Percentiles rank a stretch among this genome's conserved stretches.
These are phyloP conservation scores for Chloropicon primus DNA, from an alignment of 139 green algal species.

Conservation along the genomic window DNA sequence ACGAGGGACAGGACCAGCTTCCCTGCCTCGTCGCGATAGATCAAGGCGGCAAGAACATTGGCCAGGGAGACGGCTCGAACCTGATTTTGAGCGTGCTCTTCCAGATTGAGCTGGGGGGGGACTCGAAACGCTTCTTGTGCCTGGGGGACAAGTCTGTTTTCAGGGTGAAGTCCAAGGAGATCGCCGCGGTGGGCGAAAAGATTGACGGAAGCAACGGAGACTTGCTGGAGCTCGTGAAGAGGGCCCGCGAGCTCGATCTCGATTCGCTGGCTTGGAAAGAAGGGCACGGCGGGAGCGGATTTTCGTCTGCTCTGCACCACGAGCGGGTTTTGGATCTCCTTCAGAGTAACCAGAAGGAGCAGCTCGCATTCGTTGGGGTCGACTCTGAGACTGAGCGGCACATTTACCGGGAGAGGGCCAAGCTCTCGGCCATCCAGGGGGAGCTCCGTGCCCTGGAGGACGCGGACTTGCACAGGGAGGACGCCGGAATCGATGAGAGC, in stretches of 20 bases:
- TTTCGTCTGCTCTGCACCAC: neutral
- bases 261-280: too few species aligned
- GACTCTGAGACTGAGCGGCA: neutral
- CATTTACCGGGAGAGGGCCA: neutral
- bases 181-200: neutral
- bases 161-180: neutral
- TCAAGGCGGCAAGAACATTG: neutral
- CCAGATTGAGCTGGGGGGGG: neutral
- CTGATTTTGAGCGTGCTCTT: neutral
- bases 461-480: neutral
- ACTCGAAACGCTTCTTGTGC: neutral
- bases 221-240: too few species aligned
- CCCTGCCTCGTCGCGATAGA: neutral
- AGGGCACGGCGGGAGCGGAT: too few species aligned
- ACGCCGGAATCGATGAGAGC: neutral
- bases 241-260: too few species aligned
- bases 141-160: neutral
- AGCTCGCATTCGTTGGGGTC: neutral
- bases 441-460: neutral
- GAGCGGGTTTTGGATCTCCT: neutral
- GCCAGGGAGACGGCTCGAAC: neutral
- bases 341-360: neutral
- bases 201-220: too few species aligned
- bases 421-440: neutral
- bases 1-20: neutral